These are phyloP conservation scores for Amaranthus cruentus DNA, from an alignment of 148 eudicot genomes.

Conservation along the genomic window DNA sequence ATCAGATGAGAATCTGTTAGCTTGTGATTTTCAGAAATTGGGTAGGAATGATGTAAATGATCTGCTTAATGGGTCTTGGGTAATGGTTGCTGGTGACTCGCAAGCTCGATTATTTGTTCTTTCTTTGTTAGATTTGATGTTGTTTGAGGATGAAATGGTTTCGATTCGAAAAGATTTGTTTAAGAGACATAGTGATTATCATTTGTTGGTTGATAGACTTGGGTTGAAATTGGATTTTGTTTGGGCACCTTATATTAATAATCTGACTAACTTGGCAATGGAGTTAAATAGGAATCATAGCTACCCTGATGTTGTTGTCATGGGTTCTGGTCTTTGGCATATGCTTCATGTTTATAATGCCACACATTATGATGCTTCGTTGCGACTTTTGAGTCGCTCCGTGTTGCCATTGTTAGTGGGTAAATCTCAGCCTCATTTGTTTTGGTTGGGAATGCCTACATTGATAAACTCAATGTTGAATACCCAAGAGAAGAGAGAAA, in stretches of 20 bases:
- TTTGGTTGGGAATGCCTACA: constrained; percentile 87
- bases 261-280: constrained; percentile 45
- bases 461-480: constrained; percentile 78
- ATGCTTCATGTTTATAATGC: constrained; percentile 72
- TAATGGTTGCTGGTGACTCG: constrained; percentile 81
- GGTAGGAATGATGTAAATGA: constrained; percentile 49
- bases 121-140: constrained; percentile 54
- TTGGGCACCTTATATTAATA: constrained; percentile 78
- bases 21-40: constrained; percentile 70
- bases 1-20: constrained; percentile 34
- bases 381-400: constrained; percentile 43
- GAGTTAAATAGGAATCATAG: constrained; percentile 38
- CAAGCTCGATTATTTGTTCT: constrained; percentile 63
- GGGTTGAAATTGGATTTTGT: constrained; percentile 82
- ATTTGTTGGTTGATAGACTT: constrained; percentile 48
- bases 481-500: constrained; percentile 74
- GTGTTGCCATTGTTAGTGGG: constrained; percentile 36
- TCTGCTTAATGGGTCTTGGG: constrained; percentile 84
- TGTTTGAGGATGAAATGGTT: constrained; percentile 52
- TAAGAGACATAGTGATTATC: constrained; percentile 88
- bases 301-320: constrained; percentile 72
- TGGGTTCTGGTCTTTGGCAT: constrained; percentile 98
- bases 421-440: constrained; percentile 57
- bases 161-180: constrained; percentile 55
- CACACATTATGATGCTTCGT: constrained; percentile 42